Base-by-base conservation (phyloP, 768 basidiomycete species). In the Strobilomyces echinocephalus region DNA sequence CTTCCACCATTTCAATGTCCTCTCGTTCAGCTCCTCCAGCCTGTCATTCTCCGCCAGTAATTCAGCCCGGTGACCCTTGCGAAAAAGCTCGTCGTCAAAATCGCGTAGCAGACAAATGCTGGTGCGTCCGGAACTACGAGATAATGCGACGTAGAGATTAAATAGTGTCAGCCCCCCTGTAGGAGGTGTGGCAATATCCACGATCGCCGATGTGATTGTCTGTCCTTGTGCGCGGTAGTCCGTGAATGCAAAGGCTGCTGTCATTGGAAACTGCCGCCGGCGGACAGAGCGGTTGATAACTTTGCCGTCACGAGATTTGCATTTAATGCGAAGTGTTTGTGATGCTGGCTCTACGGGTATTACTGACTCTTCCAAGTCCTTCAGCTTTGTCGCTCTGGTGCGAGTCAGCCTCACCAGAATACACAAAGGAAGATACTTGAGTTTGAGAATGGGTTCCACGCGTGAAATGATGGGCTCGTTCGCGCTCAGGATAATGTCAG, bases 91-190 rank as follows among this genome's bases (percentile, higher is more conserved):
- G 33, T 10, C 14, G 16, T 36, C 14, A 15, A 36, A 36, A 31
- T 70, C 61, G 0, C 62, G 54, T 18, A 72, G 49, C 0, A 74
- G 53, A 2, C 63, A 46, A 4, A 74, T 71, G 0, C 56, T 69
- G 2, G 50, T 28, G 10, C 57, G 14, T 5, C 73, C 69, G 0
- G 56, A 60, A 48, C 73, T 71, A 3, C 69, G 3, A 9, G 76
- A 78, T 3, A 77, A 54, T 31, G 75, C 69, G 2, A 77, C 71
- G 53, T 76, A 76, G 1, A 70, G 47, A 44, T 74, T 76, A 66
- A 76, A 76, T 2, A 69, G 45, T 1, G 55, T 68, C 3, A 76
- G 58, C 10, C 33, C 33, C 2, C 36, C 36, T 3, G 14, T 16
- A 6, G 36, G 36, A 36, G 14, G 36, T 16, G 36, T 36, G 3